Evolutionary conservation across 179 eudicot species (phyloP).

Genomic region (Beta lomatogona): DNA sequence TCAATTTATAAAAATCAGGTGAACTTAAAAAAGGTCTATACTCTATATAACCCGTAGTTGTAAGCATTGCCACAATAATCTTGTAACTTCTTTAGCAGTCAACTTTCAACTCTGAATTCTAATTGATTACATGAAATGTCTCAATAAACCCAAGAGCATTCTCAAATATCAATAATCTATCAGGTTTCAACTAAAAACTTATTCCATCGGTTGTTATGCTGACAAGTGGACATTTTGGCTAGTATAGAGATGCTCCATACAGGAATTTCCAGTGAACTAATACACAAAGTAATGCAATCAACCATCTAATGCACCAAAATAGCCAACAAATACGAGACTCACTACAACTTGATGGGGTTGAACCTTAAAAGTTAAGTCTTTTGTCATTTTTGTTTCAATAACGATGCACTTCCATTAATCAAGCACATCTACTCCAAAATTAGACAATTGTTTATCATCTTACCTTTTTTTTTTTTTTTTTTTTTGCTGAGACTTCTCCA

Average conservation of each 20-base stretch:
- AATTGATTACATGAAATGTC: background rate
- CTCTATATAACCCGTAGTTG: background rate
- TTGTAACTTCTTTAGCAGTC: background rate
- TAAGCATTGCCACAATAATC: background rate
- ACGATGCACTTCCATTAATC: conserved; percentile 15
- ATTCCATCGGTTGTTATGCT: background rate
- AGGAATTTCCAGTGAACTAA: conserved; percentile 3
- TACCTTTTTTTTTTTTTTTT: conserved; percentile 86
- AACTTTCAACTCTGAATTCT: background rate
- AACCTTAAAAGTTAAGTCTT: conserved; percentile 1
- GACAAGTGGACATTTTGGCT: background rate
- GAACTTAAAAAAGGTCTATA: too few species aligned
- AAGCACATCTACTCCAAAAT: background rate
- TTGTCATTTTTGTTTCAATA: background rate
- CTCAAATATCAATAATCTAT: background rate
- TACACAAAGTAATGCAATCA: background rate
- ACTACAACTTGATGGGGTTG: background rate
- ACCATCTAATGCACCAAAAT: background rate
- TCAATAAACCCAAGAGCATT: background rate
- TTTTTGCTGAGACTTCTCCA: conserved; percentile 96
- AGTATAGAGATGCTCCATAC: background rate
- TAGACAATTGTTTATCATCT: conserved; percentile 23
- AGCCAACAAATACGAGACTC: background rate
- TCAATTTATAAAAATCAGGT: too few species aligned
- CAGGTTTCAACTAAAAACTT: background rate